Percentiles rank a stretch among this genome's conserved stretches.
These are phyloP conservation scores for Astrothelium subdiscretum DNA, from an alignment of 495 filamentous ascomycete species.

Conservation along the genomic window DNA sequence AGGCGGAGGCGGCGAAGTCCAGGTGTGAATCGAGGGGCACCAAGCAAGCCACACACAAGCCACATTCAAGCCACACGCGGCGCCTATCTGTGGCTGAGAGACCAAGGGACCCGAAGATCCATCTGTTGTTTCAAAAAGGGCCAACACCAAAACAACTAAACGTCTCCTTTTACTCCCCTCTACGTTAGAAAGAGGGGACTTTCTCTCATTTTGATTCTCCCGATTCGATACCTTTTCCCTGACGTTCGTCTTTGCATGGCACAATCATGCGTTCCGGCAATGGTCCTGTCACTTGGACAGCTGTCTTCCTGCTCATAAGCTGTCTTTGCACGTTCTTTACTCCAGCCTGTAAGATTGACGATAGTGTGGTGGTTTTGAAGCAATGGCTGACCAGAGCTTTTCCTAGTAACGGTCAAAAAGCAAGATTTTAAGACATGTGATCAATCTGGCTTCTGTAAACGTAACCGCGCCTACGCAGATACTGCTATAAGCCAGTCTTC, in stretches of 20 bases:
- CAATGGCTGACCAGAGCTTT: neutral
- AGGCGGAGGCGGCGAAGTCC: too few relatives aligned
- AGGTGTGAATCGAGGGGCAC: neutral
- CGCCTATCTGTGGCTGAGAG: neutral
- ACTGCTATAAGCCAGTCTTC: conserved; percentile 48
- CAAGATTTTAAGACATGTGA: conserved; percentile 92
- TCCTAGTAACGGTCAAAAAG: conserved; percentile 72
- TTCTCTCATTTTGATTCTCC: neutral
- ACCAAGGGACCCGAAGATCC: too few relatives aligned
- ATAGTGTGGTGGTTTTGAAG: too few relatives aligned
- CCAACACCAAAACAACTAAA: neutral
- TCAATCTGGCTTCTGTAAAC: conserved; percentile 92
- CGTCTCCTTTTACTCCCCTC: neutral
- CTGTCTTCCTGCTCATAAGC: conserved; percentile 9
- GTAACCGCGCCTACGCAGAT: conserved; percentile 84
- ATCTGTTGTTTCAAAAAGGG: neutral
- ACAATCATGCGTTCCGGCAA: neutral
- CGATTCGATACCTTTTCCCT: neutral
- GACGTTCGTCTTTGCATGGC: neutral
- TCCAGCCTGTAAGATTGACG: conserved; percentile 22
- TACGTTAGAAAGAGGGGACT: neutral
- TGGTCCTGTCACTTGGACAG: conserved; percentile 13
- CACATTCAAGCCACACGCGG: neutral
- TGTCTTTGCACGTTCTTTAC: conserved; percentile 4
- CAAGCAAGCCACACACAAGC: neutral